Conservation (phyloP, 352 stramenopile genomes). For the Phytophthora sp. region DNA sequence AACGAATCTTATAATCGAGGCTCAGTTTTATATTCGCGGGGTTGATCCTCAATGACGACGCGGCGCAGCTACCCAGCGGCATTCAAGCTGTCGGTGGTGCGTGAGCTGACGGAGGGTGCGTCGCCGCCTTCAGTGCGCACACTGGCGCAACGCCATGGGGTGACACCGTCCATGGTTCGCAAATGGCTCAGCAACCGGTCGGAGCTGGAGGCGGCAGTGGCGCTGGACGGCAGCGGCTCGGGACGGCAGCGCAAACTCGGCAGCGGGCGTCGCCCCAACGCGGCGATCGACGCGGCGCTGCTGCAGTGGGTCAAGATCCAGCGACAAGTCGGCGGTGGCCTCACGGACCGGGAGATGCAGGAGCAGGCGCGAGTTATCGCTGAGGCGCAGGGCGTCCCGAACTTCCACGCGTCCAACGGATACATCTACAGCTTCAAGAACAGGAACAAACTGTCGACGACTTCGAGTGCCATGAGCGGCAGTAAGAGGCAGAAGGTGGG, state of each 20-base stretch:
- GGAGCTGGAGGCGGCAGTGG: slow-evolving; percentile 40
- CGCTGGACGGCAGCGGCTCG: slow-evolving; percentile 9
- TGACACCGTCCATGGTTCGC: slow-evolving; percentile 43
- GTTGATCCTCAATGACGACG: slow-evolving; percentile 20
- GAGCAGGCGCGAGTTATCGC: slow-evolving; percentile 29
- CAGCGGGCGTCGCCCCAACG: slow-evolving; percentile 30
- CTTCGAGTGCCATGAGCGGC: not conserved
- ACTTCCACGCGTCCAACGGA: slow-evolving; percentile 40
- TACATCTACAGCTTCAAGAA: slow-evolving; percentile 44
- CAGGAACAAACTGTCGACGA: slow-evolving; percentile 22
- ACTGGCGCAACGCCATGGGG: slow-evolving; percentile 28
- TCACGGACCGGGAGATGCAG: slow-evolving; percentile 41
- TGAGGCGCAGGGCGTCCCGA: slow-evolving; percentile 12
- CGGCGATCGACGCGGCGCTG: slow-evolving; percentile 30
- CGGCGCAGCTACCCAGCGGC: slow-evolving; percentile 35
- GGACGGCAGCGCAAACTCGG: slow-evolving; percentile 33
- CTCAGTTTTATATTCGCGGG: slow-evolving; percentile 7
- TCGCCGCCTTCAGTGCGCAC: slow-evolving; percentile 20
- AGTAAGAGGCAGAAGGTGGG: slow-evolving; percentile 7
- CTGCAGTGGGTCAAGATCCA: slow-evolving; percentile 30
- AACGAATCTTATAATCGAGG: slow-evolving; percentile 16
- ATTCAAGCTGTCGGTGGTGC: slow-evolving; percentile 42
- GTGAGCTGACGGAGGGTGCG: slow-evolving; percentile 17
- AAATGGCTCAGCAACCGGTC: slow-evolving; percentile 27
- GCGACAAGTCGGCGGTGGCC: slow-evolving; percentile 6